phyloP scores from a whole-genome alignment of 176 grass and related monocot species.

The Luzula sylvatica region DNA sequence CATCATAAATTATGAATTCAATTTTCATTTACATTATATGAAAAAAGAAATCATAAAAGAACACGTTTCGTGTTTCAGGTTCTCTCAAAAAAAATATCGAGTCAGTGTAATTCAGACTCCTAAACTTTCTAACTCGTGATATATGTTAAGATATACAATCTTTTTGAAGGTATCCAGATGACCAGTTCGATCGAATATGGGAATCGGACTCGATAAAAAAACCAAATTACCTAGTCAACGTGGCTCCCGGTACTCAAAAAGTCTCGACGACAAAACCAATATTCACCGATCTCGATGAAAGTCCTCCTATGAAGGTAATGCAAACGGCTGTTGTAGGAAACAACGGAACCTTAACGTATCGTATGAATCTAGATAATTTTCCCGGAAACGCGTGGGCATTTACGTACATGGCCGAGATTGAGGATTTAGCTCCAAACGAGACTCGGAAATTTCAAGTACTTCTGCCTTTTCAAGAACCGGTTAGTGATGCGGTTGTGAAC shows the following conservation, averaged over 20 bases:
- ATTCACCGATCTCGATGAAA: constrained; percentile 38
- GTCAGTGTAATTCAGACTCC: background rate
- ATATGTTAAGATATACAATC: background rate
- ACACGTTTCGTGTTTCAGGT: too few relatives aligned
- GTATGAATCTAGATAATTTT: constrained; percentile 76
- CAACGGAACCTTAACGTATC: constrained; percentile 74
- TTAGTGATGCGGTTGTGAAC: constrained; percentile 72
- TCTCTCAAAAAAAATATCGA: background rate
- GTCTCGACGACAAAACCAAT: constrained; percentile 53
- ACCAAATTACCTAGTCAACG: constrained; percentile 80
- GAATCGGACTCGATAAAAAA: constrained; percentile 60
- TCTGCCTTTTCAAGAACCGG: constrained; percentile 49
- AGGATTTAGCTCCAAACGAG: constrained; percentile 48
- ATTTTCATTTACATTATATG: too few relatives aligned
- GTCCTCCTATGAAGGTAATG: constrained; percentile 80
- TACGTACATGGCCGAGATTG: constrained; percentile 83
- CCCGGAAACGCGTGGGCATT: constrained; percentile 73
- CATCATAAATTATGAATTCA: too few relatives aligned
- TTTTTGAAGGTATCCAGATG: constrained; percentile 60
- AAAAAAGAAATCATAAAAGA: too few relatives aligned
- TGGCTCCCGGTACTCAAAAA: constrained; percentile 72
- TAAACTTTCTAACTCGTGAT: background rate
- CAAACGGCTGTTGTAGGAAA: constrained; percentile 80
- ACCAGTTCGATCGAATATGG: constrained; percentile 87
- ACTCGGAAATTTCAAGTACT: constrained; percentile 77